A percentile compares a stretch with the other conserved stretches of the same genome.
These are phyloP conservation scores for Nyssa sinensis DNA, from an alignment of 148 eudicot species.

Conservation along the genomic window DNA sequence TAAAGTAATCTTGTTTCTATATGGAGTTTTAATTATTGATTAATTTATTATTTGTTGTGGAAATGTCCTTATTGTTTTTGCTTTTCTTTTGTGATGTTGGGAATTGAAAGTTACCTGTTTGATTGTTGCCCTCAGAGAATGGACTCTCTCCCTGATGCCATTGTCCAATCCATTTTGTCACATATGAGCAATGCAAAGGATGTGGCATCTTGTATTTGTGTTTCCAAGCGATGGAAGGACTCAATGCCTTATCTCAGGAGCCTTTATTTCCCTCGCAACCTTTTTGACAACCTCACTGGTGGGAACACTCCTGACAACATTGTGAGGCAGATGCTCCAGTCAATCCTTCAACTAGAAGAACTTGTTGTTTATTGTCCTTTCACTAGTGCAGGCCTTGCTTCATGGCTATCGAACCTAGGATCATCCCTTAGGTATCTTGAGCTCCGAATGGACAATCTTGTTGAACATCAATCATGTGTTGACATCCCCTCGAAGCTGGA, in stretches of 20 bases:
- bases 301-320: conserved; percentile 46
- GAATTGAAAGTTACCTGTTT: conserved; percentile 27
- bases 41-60: neutral
- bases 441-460: conserved; percentile 73
- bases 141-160: conserved; percentile 79
- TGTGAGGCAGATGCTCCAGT: conserved; percentile 52
- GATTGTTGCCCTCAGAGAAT: conserved; percentile 47
- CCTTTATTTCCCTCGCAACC: conserved; percentile 80
- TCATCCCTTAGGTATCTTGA: conserved; percentile 64
- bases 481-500: conserved; percentile 58
- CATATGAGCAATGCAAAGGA: conserved; percentile 75
- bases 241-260: conserved; percentile 58
- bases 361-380: conserved; percentile 96
- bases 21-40: neutral
- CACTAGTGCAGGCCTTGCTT: conserved; percentile 52
- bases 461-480: conserved; percentile 25
- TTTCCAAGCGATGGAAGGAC: conserved; percentile 84
- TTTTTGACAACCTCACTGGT: conserved; percentile 45
- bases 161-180: conserved; percentile 74
- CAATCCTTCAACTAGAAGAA: conserved; percentile 51
- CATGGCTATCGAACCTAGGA: conserved; percentile 57
- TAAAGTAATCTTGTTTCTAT: neutral
- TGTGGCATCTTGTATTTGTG: conserved; percentile 69
- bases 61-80: neutral
- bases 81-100: neutral